A percentile compares a stretch with the other conserved stretches of the same genome.
These are phyloP conservation scores for Alternaria burnsii DNA, from an alignment of 2,329 filamentous ascomycete species.

Conservation along the genomic window DNA sequence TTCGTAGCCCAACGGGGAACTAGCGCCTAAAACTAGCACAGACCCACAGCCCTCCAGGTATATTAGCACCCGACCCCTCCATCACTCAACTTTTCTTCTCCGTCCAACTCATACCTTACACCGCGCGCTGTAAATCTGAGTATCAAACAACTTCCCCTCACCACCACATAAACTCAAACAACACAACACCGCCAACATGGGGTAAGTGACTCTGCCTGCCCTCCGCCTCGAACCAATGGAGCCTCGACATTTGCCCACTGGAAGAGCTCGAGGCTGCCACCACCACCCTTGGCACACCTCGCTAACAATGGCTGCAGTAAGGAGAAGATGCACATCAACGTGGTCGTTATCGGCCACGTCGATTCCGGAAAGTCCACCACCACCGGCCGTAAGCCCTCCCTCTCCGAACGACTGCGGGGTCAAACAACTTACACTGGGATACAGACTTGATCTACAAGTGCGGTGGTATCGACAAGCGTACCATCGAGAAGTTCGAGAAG, in stretches of 20 bases:
- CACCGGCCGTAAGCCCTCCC: constrained; percentile 72
- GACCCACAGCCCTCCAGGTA: constrained; percentile 19
- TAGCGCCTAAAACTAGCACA: constrained; percentile 21
- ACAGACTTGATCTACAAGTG: constrained; percentile 99
- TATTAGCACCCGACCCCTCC: constrained; percentile 20
- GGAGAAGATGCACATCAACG: constrained; percentile 91
- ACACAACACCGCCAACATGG: constrained; percentile 65
- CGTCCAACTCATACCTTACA: constrained; percentile 25
- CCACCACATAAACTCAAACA: constrained; percentile 37
- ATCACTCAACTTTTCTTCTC: constrained; percentile 20
- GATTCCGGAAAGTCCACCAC: constrained; percentile 99
- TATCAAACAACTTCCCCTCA: constrained; percentile 44
- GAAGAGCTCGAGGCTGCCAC: constrained; percentile 3
- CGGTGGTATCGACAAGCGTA: constrained; percentile 99
- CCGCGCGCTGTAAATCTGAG: constrained; percentile 23
- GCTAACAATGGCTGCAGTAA: constrained; percentile 70
- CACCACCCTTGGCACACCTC: constrained; percentile 10
- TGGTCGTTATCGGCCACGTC: constrained; percentile 99
- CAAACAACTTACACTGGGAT: constrained; percentile 56
- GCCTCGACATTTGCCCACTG: constrained; percentile 10
- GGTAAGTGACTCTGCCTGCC: constrained; percentile 58
- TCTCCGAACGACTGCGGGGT: constrained; percentile 38
- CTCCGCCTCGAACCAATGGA: constrained; percentile 21
- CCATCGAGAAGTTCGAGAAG: constrained; percentile 99
- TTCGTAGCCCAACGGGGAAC: constrained; percentile 23